Percentiles rank a stretch among this genome's conserved stretches.
phyloP scores from a whole-genome alignment of 1,284 basidiomycete species.

The Moesziomyces sp. region DNA sequence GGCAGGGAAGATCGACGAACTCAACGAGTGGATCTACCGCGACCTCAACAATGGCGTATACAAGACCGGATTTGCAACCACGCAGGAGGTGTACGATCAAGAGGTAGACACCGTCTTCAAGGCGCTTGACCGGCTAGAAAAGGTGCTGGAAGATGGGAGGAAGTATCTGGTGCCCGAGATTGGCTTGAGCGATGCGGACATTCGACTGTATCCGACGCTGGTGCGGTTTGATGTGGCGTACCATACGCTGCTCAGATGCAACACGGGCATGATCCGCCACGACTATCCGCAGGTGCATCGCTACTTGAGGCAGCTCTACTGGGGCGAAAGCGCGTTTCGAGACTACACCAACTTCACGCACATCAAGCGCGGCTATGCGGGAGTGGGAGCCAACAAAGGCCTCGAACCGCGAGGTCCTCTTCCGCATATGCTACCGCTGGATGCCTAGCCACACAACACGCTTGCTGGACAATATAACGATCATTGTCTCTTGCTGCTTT shows the following conservation, averaged over 20 bases:
- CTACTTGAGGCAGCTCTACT: slow-evolving; percentile 86
- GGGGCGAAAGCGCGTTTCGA: slow-evolving; percentile 86
- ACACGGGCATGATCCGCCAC: slow-evolving; percentile 69
- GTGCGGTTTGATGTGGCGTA: slow-evolving; percentile 84
- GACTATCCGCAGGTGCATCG: slow-evolving; percentile 49
- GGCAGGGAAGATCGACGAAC: slow-evolving; percentile 76
- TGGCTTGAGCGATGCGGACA: slow-evolving; percentile 84
- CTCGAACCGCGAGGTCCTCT: slow-evolving; percentile 45
- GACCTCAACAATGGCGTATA: slow-evolving; percentile 73
- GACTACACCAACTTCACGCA: slow-evolving; percentile 81
- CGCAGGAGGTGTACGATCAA: slow-evolving; percentile 81
- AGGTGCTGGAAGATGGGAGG: slow-evolving; percentile 77
- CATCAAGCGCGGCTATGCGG: slow-evolving; percentile 61
- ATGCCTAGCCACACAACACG: not conserved
- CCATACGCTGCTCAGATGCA: slow-evolving; percentile 87
- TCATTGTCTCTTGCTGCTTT: no score
- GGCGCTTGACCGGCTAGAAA: slow-evolving; percentile 82
- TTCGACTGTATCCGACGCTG: slow-evolving; percentile 87
- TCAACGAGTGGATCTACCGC: slow-evolving; percentile 81
- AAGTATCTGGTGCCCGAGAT: slow-evolving; percentile 82
- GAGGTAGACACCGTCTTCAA: slow-evolving; percentile 76
- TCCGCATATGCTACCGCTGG: slow-evolving; percentile 42
- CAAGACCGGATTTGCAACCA: slow-evolving; percentile 80
- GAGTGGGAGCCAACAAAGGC: slow-evolving; percentile 20
- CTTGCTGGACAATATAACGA: no score